Evolutionary conservation across 768 basidiomycete species (phyloP).

Genomic region (Amylocystis lapponica): DNA sequence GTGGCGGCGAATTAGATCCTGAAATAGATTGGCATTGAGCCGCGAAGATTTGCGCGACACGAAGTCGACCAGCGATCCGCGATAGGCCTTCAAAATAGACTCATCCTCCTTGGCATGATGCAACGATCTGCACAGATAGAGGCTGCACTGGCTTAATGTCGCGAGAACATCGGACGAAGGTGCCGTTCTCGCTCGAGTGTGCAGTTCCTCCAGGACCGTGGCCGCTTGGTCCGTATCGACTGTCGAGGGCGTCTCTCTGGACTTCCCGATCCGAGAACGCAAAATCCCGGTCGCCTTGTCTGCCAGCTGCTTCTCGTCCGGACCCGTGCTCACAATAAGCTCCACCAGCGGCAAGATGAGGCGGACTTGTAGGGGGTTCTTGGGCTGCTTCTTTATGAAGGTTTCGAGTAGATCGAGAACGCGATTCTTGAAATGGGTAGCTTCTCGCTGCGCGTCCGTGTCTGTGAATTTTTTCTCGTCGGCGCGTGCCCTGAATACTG

Average conservation of each 20-base stretch:
- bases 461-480: constrained; percentile 53
- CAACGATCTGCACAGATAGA: constrained; percentile 61
- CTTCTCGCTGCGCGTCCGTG: constrained; percentile 74
- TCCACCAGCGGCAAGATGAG: constrained; percentile 75
- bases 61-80: constrained; percentile 66
- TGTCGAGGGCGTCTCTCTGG: constrained; percentile 56
- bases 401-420: constrained; percentile 92
- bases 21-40: constrained; percentile 69
- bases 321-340: constrained; percentile 56
- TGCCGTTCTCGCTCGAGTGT: constrained; percentile 63
- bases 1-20: constrained; percentile 67
- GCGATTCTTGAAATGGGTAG: constrained; percentile 93
- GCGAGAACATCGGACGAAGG: constrained; percentile 57
- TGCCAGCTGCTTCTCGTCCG: constrained; percentile 83
- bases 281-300: constrained; percentile 84
- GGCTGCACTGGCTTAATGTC: constrained; percentile 60
- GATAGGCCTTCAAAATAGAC: constrained; percentile 50
- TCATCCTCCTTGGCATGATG: constrained; percentile 32
- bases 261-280: constrained; percentile 64
- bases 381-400: constrained; percentile 71
- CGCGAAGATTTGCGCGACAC: constrained; percentile 75
- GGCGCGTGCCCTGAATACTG: constrained; percentile 70
- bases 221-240: constrained; percentile 39
- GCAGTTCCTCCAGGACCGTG: constrained; percentile 55
- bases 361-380: constrained; percentile 62